phyloP scores from a whole-genome alignment of 106 monocot species.

The Cymbidium sinense region DNA sequence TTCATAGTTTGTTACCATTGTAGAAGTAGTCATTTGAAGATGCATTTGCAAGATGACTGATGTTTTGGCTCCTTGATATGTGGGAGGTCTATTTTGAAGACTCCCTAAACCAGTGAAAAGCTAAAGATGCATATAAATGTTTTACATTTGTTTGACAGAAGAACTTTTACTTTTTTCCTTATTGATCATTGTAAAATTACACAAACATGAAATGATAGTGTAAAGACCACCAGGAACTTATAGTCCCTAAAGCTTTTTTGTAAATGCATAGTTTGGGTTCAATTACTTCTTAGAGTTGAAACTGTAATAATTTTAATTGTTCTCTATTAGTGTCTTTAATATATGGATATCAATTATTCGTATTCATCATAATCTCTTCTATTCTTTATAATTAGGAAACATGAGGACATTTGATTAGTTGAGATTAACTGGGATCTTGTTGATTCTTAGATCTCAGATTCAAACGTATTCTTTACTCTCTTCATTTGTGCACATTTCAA shows the following conservation, averaged over 20 bases:
- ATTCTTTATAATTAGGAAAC: not conserved
- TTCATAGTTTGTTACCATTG: conserved; percentile 1
- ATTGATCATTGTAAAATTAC: not conserved
- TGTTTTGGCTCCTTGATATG: too few species aligned
- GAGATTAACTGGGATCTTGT: not conserved
- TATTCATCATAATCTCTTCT: not conserved
- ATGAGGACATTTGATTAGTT: not conserved
- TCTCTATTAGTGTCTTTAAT: not conserved
- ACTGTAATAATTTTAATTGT: not conserved
- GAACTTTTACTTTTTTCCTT: not conserved
- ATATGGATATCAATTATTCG: not conserved
- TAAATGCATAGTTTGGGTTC: not conserved
- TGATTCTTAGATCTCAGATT: not conserved
- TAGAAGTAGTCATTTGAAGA: too few species aligned
- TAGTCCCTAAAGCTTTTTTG: not conserved
- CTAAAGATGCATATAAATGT: not conserved
- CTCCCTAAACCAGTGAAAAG: not conserved
- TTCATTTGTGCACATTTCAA: not conserved
- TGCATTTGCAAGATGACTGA: too few species aligned
- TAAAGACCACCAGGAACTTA: not conserved
- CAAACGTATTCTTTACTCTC: not conserved
- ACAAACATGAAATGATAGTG: not conserved
- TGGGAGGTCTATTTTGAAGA: not conserved
- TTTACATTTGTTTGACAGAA: not conserved
- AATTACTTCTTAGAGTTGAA: not conserved